phyloP scores from a whole-genome alignment of 148 eudicot genomes.

The Rheum nobile region DNA sequence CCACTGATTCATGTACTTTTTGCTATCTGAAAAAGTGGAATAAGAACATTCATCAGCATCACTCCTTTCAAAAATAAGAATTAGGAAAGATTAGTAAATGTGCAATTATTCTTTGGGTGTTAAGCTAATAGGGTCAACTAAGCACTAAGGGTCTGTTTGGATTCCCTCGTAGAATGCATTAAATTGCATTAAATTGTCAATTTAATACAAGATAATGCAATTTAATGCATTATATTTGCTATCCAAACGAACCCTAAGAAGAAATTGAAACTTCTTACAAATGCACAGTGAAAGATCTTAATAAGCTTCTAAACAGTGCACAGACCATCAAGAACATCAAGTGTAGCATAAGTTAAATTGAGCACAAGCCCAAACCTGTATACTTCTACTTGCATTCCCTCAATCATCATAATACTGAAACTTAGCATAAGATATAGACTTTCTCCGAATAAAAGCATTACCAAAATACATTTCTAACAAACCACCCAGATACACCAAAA shows the following conservation, averaged over 20 bases:
- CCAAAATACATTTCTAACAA: neutral
- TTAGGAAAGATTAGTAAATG: neutral
- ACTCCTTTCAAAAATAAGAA: neutral
- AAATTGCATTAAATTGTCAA: too few relatives aligned
- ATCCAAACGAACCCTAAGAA: too few relatives aligned
- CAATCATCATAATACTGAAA: neutral
- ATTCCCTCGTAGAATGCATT: too few relatives aligned
- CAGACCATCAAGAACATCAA: neutral
- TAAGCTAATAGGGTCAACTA: neutral
- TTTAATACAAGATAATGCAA: too few relatives aligned
- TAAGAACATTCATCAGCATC: neutral
- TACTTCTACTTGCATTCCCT: neutral
- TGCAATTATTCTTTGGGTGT: neutral
- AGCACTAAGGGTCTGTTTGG: too few relatives aligned
- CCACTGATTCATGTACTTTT: slow-evolving; percentile 5
- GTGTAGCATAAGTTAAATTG: neutral
- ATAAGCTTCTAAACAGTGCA: neutral
- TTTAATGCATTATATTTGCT: too few relatives aligned
- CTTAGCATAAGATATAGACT: neutral
- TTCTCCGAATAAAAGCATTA: neutral
- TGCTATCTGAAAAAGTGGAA: neutral
- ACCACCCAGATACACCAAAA: neutral
- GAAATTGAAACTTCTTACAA: neutral
- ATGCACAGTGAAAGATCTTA: neutral
- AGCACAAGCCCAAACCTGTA: neutral